A percentile compares a stretch with the other conserved stretches of the same genome.
phyloP scores from a whole-genome alignment of 2,329 filamentous ascomycete species.

The Trichoderma breve region DNA sequence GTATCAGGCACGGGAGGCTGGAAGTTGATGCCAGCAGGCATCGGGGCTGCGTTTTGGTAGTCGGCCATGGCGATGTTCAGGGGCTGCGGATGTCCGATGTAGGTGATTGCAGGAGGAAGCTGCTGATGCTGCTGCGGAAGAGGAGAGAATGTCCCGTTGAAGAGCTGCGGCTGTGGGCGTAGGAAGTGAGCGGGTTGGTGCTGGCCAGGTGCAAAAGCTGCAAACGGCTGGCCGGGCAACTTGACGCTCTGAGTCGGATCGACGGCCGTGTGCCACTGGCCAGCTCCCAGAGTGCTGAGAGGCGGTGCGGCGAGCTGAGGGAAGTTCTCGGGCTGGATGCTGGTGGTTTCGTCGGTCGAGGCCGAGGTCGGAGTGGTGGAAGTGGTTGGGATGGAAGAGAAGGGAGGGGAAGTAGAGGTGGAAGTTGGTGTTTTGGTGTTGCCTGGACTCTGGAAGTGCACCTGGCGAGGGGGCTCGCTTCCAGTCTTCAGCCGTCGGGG shows the following conservation, averaged over 20 bases:
- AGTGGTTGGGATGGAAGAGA: background rate
- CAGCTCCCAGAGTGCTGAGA: slow-evolving; percentile 21
- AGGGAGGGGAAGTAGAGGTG: slow-evolving; percentile 3
- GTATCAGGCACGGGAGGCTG: slow-evolving; percentile 60
- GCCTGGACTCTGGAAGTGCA: slow-evolving; percentile 30
- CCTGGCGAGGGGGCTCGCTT: slow-evolving; percentile 32
- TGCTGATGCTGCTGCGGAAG: slow-evolving; percentile 1
- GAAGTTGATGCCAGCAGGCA: slow-evolving; percentile 48
- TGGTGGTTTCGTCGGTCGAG: background rate
- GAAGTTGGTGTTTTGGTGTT: background rate
- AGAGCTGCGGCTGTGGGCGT: background rate
- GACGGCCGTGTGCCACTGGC: slow-evolving; percentile 36
- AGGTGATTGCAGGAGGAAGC: slow-evolving; percentile 26
- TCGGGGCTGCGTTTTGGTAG: slow-evolving; percentile 45
- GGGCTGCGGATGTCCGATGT: slow-evolving; percentile 27
- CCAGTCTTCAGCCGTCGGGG: slow-evolving; percentile 30
- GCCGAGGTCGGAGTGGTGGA: slow-evolving; percentile 1
- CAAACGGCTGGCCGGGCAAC: slow-evolving; percentile 26
- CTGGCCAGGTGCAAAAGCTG: slow-evolving; percentile 21
- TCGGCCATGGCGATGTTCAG: slow-evolving; percentile 35
- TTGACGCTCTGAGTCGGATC: slow-evolving; percentile 36
- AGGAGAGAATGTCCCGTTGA: slow-evolving; percentile 10
- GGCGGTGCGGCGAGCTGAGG: slow-evolving; percentile 31
- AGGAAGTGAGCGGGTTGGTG: slow-evolving; percentile 19
- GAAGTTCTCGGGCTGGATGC: slow-evolving; percentile 28